These are phyloP conservation scores for Cordyceps farinosa DNA, from an alignment of 2,329 filamentous ascomycete species.

Conservation along the genomic window DNA sequence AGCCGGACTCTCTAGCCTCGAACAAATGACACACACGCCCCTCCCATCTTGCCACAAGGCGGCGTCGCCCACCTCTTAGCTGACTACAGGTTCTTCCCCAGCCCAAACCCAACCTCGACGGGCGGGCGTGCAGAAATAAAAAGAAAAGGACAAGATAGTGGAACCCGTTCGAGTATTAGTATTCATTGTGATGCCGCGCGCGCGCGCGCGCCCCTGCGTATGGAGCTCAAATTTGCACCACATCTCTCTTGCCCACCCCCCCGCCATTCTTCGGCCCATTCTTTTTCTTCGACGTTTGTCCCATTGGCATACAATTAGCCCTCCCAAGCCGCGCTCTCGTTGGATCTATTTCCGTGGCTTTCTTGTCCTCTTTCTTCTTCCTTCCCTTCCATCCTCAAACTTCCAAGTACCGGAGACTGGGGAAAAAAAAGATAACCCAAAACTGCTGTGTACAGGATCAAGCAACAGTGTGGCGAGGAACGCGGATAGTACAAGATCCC, in stretches of 20 bases:
- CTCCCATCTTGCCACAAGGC: not conserved
- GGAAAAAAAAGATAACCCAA: not conserved
- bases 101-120: not conserved
- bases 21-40: not conserved
- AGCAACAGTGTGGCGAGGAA: not conserved
- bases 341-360: too few relatives aligned
- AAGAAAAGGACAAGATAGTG: not conserved
- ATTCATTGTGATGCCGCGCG: not conserved
- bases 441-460: not conserved
- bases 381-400: too few relatives aligned
- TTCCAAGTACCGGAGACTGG: not conserved
- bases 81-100: not conserved
- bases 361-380: too few relatives aligned
- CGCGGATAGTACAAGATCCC: not conserved
- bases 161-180: not conserved
- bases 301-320: not conserved
- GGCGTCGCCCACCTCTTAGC: not conserved
- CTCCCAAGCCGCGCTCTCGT: not conserved
- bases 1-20: not conserved
- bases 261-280: constrained; percentile 6
- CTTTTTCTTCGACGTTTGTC: not conserved
- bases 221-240: not conserved
- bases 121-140: not conserved
- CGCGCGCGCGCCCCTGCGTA: not conserved
- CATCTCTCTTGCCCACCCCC: not conserved